Base-by-base conservation (phyloP, 1,139 yeast genomes). In the Blastobotrys proliferans region DNA sequence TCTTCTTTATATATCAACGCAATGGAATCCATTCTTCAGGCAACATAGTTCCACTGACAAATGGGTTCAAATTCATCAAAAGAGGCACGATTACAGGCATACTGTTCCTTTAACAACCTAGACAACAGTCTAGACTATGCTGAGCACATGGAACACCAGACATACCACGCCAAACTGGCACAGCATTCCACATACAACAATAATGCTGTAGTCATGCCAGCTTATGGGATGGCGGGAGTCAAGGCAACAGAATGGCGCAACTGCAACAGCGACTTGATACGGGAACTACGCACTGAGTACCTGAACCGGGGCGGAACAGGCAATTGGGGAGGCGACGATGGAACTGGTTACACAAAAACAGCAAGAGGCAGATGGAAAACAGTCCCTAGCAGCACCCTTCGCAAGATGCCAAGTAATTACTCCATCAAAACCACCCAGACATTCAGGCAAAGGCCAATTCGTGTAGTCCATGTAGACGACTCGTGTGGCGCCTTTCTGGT, bases 311-410 rank as follows among this genome's bases (percentile, higher is more conserved):
- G 35, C 22, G 35, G 35, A 3, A 17, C 17, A 6, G 35, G 24
- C 14, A 16, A 31, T 19, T 31, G 35, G 35, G 35, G 35, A 18
- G 35, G 35, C 8, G 35, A 31, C 3, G 35, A 31, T 17, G 35
- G 35, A n/a, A 18, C 35, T 18, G 35, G 35, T 6, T 17, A 11
- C 24, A 24, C 19, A 5, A 31, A 31, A 16, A 13, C n/a, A n/a
- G n/a, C n/a, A n/a, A n/a, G n/a, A n/a, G n/a, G n/a, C 19, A 19
- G 10, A 13, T 29, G 33, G n/a, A 19, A 17, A 17, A 19, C 10
- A 11, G 17, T 14, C 33, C 11, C 10, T 19, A n/a, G 33, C 16
- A 4, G 10, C 19, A 19, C 19, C 17, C 17, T 29, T 11, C 33
- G 33, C 13, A 17, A 19, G 10, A 13, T n/a, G 18, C 19, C 19